phyloP scores from a whole-genome alignment of 2,329 filamentous ascomycete species.

The Ophidiomyces ophidiicola region DNA sequence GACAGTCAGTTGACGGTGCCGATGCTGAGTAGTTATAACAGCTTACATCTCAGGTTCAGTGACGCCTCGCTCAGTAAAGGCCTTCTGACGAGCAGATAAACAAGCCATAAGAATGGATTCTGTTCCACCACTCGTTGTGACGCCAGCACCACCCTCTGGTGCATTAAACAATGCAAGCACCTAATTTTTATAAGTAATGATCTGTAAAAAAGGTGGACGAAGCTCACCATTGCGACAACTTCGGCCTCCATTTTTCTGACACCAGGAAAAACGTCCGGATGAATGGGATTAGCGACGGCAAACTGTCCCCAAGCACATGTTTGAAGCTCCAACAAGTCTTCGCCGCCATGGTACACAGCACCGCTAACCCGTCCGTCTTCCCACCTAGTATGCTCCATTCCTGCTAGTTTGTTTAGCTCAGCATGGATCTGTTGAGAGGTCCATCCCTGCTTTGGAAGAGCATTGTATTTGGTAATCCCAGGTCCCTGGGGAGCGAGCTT shows the following conservation, averaged over 20 bases:
- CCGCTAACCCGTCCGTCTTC: conserved; percentile 91
- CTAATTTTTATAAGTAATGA: conserved; percentile 21
- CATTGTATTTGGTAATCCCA: conserved; percentile 58
- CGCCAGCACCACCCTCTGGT: conserved; percentile 71
- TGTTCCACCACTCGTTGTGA: conserved; percentile 83
- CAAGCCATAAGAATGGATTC: conserved; percentile 97
- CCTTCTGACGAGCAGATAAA: conserved; percentile 79
- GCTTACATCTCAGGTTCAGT: conserved; percentile 87
- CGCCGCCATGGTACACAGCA: conserved; percentile 89
- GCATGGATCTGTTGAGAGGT: conserved; percentile 61
- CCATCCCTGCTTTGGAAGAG: conserved; percentile 75
- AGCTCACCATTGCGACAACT: conserved; percentile 76
- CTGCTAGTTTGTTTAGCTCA: conserved; percentile 66
- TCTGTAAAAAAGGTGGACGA: neutral
- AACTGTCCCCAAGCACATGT: conserved; percentile 89
- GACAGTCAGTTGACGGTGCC: neutral
- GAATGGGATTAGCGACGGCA: conserved; percentile 89
- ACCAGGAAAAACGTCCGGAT: conserved; percentile 95
- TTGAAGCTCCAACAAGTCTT: conserved; percentile 69
- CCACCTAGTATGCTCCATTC: conserved; percentile 91
- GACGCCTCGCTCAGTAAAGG: conserved; percentile 68
- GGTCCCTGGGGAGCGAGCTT: conserved; percentile 69
- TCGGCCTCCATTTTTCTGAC: conserved; percentile 99
- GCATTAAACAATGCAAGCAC: conserved; percentile 74
- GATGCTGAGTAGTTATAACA: neutral